Evolutionary conservation across 1,284 basidiomycete species (phyloP).

Genomic region (Taiwanofungus camphoratus): DNA sequence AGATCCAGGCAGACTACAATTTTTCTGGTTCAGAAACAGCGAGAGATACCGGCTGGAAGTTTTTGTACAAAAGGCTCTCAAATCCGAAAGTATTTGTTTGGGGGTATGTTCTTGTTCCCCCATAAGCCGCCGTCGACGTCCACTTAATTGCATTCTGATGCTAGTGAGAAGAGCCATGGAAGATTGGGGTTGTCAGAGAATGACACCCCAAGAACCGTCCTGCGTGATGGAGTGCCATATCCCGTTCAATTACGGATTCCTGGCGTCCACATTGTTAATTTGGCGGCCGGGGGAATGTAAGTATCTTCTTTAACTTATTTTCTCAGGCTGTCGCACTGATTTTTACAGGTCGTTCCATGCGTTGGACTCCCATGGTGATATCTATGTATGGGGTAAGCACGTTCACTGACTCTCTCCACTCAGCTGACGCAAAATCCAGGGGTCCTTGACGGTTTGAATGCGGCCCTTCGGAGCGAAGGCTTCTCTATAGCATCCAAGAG

Average conservation of each 20-base stretch:
- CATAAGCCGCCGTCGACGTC: neutral
- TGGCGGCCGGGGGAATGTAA: constrained; percentile 79
- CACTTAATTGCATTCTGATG: neutral
- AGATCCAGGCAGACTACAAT: constrained; percentile 71
- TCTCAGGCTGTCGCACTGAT: constrained; percentile 2
- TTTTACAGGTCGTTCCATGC: constrained; percentile 70
- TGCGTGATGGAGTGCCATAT: constrained; percentile 46
- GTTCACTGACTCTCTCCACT: neutral
- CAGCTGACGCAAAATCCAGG: constrained; percentile 33
- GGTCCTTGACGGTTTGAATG: constrained; percentile 48
- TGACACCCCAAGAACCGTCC: constrained; percentile 29
- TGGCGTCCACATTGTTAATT: constrained; percentile 59
- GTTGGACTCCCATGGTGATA: constrained; percentile 63
- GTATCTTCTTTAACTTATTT: constrained; percentile 18
- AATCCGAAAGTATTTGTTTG: constrained; percentile 67
- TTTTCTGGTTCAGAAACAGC: constrained; percentile 67
- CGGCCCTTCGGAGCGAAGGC: constrained; percentile 43
- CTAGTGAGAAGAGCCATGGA: constrained; percentile 51
- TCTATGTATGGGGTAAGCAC: constrained; percentile 78
- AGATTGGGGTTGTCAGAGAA: constrained; percentile 47
- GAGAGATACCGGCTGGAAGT: constrained; percentile 69
- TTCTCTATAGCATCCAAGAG: constrained; percentile 48
- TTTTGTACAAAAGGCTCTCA: constrained; percentile 68
- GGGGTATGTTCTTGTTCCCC: constrained; percentile 49
- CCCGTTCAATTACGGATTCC: constrained; percentile 57